These are phyloP conservation scores for Musa itinerans DNA, from an alignment of 176 grass and related monocot genomes.

Conservation along the genomic window DNA sequence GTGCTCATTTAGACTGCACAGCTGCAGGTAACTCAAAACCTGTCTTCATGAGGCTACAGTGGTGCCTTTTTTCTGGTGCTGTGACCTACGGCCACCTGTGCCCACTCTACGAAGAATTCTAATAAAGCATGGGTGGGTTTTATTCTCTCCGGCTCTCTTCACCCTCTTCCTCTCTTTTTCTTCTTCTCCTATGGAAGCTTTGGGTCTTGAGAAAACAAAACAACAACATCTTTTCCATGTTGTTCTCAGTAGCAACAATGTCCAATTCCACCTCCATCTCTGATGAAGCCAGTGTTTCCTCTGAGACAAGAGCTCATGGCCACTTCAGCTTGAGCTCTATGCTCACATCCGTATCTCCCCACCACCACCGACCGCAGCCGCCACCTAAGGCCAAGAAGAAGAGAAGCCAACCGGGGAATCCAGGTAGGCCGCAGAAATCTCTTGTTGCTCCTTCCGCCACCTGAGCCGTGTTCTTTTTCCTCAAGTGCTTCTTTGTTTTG, in stretches of 20 bases:
- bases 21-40: slow-evolving; percentile 4
- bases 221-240: slow-evolving; percentile 9
- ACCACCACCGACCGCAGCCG: slow-evolving; percentile 1
- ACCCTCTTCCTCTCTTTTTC: not conserved
- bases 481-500: slow-evolving; percentile 8
- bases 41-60: not conserved
- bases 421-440: slow-evolving; percentile 37
- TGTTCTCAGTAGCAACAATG: slow-evolving; percentile 8
- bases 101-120: slow-evolving; percentile 3
- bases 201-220: slow-evolving; percentile 1
- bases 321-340: slow-evolving; percentile 41
- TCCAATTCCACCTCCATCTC: slow-evolving; percentile 27
- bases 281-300: slow-evolving; percentile 27
- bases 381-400: slow-evolving; percentile 53
- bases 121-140: slow-evolving; percentile 7
- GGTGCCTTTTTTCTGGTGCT: slow-evolving; percentile 16
- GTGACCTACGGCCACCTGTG: slow-evolving; percentile 1
- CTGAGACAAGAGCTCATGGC: slow-evolving; percentile 25
- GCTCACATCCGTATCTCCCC: slow-evolving; percentile 12
- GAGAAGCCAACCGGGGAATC: slow-evolving; percentile 82
- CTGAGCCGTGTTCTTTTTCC: not conserved
- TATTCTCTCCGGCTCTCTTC: slow-evolving; percentile 17
- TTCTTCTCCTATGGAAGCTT: not conserved
- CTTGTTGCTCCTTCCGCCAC: not conserved
- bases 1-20: slow-evolving; percentile 12